Conservation (phyloP, 768 basidiomycete species). For the Lyophyllum shimeji region DNA sequence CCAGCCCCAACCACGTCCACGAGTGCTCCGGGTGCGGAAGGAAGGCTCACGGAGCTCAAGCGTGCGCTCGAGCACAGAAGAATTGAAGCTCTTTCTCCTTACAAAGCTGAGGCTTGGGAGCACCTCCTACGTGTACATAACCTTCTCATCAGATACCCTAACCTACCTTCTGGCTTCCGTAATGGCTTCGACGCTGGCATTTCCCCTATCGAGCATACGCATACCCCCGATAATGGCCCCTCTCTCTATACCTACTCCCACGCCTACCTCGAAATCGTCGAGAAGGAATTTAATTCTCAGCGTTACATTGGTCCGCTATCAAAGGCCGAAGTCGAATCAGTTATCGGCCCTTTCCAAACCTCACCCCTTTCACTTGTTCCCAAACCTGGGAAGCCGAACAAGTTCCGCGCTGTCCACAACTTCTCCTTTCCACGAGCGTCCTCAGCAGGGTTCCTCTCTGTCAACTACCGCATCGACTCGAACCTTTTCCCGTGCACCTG, state of each 20-base stretch:
- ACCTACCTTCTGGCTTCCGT: conserved; percentile 20
- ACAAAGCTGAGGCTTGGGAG: conserved; percentile 30
- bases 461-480: conserved; percentile 33
- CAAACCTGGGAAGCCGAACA: conserved; percentile 30
- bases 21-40: conserved; percentile 43
- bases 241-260: conserved; percentile 12
- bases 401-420: conserved; percentile 37
- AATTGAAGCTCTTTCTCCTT: conserved; percentile 27
- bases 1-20: conserved; percentile 20
- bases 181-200: conserved; percentile 36
- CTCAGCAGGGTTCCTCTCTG: conserved; percentile 14
- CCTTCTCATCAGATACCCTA: conserved; percentile 24
- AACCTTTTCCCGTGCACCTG: conserved; percentile 39
- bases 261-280: conserved; percentile 18
- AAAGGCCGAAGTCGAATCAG: conserved; percentile 17
- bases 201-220: conserved; percentile 23
- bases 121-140: conserved; percentile 10
- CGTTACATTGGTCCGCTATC: conserved; percentile 34
- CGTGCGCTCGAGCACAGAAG: conserved; percentile 34
- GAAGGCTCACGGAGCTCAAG: conserved; percentile 35
- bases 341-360: conserved; percentile 37
- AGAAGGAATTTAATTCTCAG: conserved; percentile 20
- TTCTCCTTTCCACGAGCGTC: conserved; percentile 28
- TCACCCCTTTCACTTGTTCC: conserved; percentile 36
- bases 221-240: conserved; percentile 29